Evolutionary conservation across 805 yeast species (phyloP), one percentile per base, ranked within the genome.

Genomic region (Cyberlindnera maritima): DNA sequence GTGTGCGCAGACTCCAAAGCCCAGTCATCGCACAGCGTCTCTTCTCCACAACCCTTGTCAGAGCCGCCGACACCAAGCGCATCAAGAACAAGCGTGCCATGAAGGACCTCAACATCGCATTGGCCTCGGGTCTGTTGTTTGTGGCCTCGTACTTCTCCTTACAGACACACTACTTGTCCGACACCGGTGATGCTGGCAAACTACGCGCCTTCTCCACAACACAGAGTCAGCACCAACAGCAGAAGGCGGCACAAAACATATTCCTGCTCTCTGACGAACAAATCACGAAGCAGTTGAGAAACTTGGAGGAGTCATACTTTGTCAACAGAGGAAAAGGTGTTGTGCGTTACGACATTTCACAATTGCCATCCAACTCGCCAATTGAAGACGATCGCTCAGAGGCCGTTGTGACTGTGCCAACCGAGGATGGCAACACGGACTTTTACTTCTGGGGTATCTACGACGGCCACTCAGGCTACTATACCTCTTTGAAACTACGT

Each of bases 391-490:
- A 88, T 60, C 79, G 94, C 49, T 79, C 92, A 2, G 98, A 91
- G 61, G 85, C 84, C 52, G 80, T 87, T 31, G 79, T 86, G 9
- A 86, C 85, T 46, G 83, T 83, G 1, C 88, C 90, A 6, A 62
- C 76, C 54, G 32, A 46, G 17, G 72, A 75, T 65, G 58, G 69
- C 57, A 55, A 59, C 19, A 66, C 70, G n/a, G 97, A 92, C 64
- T 85, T 97, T 86, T 85, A 87, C 77, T 89, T 94, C 62, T 94
- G 96, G 79, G 96, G 98, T 5, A 80, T 94, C 0, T 92, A 85
- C 63, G 99, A 94, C 66, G 99, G 99, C 12, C 99, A 94, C 66
- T 90, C 96, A 3, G 99, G 99, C 19, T 90, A 96, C 82, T 87
- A 88, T 54, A 94, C 99, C 2, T 81, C 92, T 47, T 78, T 87